Conservation (phyloP, 768 basidiomycete genomes). For the Megacollybia marginata region DNA sequence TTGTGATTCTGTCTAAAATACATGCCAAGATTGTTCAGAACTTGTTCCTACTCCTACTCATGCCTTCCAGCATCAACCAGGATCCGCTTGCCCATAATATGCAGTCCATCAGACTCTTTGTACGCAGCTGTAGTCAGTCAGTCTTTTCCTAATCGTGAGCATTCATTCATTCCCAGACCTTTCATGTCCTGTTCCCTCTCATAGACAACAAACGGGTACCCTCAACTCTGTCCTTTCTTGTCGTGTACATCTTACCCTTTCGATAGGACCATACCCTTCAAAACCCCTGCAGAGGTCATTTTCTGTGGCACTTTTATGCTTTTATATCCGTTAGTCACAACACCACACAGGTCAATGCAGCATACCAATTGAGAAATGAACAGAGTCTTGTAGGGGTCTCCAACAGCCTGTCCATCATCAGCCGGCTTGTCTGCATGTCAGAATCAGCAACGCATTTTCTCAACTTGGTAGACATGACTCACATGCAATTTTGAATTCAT, state of each 20-base stretch:
- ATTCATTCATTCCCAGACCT: conserved; percentile 45
- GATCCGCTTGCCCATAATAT: conserved; percentile 93
- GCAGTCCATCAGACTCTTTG: conserved; percentile 96
- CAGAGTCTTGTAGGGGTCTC: conserved; percentile 97
- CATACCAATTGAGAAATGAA: conserved; percentile 89
- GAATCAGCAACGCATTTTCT: conserved; percentile 7
- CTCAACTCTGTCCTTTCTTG: conserved; percentile 78
- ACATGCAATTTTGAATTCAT: conserved; percentile 81
- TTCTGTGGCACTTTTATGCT: conserved; percentile 93
- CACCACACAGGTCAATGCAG: conserved; percentile 3
- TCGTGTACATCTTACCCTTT: conserved; percentile 87
- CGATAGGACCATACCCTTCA: conserved; percentile 90
- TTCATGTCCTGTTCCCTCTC: conserved; percentile 99
- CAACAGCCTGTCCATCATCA: conserved; percentile 84
- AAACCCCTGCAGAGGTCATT: conserved; percentile 92
- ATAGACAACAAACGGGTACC: conserved; percentile 96
- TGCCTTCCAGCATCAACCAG: conserved; percentile 97
- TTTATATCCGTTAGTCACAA: conserved; percentile 10
- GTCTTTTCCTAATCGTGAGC: conserved; percentile 11
- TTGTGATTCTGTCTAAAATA: too few species aligned
- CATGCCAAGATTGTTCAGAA: too few species aligned
- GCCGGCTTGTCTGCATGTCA: conserved; percentile 78
- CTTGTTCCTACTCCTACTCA: too few species aligned
- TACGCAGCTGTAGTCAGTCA: conserved; percentile 63
- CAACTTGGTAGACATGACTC: conserved; percentile 20